Conservation (phyloP, 73 alveolate species). For the Paramecium primaurelia region DNA sequence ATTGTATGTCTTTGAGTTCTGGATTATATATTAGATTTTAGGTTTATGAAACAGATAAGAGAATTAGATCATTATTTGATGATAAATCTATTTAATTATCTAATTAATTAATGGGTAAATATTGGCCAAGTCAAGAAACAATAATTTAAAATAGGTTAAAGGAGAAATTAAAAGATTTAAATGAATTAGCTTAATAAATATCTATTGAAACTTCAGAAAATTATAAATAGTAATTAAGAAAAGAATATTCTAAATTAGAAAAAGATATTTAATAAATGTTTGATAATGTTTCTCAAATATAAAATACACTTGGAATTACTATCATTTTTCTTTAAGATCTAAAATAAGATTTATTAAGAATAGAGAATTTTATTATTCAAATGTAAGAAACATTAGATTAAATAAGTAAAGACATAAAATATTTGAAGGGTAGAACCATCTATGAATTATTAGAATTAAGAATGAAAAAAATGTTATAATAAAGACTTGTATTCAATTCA, state of each 20-base stretch:
- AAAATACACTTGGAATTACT: neutral
- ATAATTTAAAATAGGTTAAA: neutral
- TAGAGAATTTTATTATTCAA: neutral
- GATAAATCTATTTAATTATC: neutral
- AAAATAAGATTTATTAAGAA: neutral
- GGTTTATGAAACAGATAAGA: slow-evolving; percentile 19
- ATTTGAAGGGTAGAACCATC: neutral
- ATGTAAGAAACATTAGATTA: neutral
- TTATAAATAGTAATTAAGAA: neutral
- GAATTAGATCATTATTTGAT: neutral
- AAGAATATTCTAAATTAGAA: neutral
- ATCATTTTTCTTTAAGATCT: neutral
- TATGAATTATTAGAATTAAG: neutral
- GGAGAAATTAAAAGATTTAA: neutral
- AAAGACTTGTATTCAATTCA: neutral
- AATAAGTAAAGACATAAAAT: neutral
- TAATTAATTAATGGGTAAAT: neutral
- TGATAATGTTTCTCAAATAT: neutral
- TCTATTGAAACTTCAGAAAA: neutral
- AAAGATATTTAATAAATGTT: neutral
- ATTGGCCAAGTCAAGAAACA: neutral
- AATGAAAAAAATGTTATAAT: neutral
- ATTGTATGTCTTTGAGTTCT: neutral
- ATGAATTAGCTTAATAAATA: neutral
- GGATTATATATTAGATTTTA: neutral